phyloP scores from a whole-genome alignment of 768 basidiomycete species.

The Lentinula raphanica region DNA sequence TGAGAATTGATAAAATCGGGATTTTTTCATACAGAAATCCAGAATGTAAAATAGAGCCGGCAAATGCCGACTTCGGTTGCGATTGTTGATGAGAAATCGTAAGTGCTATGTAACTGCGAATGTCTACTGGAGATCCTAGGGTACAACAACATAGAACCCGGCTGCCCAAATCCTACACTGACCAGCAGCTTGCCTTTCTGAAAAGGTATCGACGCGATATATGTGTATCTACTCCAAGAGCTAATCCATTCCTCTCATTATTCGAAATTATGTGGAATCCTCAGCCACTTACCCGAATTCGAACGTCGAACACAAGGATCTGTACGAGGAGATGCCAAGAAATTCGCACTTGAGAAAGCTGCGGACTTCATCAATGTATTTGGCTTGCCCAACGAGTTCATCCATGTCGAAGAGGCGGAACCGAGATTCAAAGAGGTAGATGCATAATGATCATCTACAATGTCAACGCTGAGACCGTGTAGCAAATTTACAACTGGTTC shows the following conservation, averaged over 20 bases:
- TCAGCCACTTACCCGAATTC: conserved; percentile 45
- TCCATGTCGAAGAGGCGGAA: conserved; percentile 52
- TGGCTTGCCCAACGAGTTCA: conserved; percentile 42
- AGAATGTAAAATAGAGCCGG: conserved; percentile 6
- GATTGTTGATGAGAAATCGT: conserved; percentile 4
- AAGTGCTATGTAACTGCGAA: conserved; percentile 3
- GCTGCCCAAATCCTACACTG: conserved; percentile 59
- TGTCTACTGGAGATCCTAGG: conserved; percentile 50
- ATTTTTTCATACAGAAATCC: conserved; percentile 4
- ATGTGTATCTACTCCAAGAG: conserved; percentile 3
- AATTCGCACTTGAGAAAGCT: conserved; percentile 60
- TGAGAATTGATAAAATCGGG: background rate
- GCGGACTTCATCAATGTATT: conserved; percentile 56
- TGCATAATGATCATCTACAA: conserved; percentile 6
- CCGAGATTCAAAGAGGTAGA: conserved; percentile 57
- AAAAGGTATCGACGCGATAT: conserved; percentile 33
- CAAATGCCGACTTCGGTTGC: conserved; percentile 4
- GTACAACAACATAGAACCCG: conserved; percentile 47
- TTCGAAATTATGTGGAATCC: conserved; percentile 6
- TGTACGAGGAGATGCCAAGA: conserved; percentile 64
- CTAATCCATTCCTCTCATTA: conserved; percentile 6
- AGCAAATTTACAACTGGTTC: conserved; percentile 75
- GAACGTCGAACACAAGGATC: conserved; percentile 55
- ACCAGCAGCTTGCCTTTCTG: conserved; percentile 56
- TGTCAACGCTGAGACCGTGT: conserved; percentile 13